Percentiles rank a stretch among this genome's conserved stretches.
Conservation (phyloP, 495 filamentous ascomycete genomes). For the Annulohypoxylon moriforme region DNA sequence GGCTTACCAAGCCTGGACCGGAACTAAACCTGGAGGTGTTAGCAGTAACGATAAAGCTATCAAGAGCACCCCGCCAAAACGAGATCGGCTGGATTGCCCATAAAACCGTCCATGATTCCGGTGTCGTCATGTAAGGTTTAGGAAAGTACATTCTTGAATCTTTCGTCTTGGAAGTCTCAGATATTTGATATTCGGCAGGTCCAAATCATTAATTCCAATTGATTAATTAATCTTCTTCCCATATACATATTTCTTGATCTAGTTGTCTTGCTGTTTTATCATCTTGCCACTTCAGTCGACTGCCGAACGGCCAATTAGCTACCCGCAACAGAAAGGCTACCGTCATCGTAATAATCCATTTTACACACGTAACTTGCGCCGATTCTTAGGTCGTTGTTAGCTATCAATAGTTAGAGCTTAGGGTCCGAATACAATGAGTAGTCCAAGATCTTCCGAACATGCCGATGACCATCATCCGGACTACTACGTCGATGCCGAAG, state of each 20-base stretch:
- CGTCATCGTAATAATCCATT: neutral
- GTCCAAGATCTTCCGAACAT: constrained; percentile 37
- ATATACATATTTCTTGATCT: neutral
- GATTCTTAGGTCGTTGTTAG: neutral
- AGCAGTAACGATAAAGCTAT: constrained; percentile 17
- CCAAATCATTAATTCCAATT: neutral
- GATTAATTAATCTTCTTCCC: neutral
- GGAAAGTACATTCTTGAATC: neutral
- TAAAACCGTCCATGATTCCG: constrained; percentile 15
- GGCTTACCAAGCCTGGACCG: neutral
- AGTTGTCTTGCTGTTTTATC: neutral
- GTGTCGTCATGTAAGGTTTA: constrained; percentile 38
- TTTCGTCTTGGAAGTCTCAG: neutral
- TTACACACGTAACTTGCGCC: neutral
- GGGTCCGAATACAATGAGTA: constrained; percentile 37
- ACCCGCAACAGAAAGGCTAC: neutral
- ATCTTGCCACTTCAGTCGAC: neutral
- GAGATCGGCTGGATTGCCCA: neutral
- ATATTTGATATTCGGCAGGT: constrained; percentile 14
- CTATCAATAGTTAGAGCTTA: neutral
- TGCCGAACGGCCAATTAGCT: neutral
- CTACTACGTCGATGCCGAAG: constrained; percentile 46
- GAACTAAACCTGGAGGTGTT: neutral
- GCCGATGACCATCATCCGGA: constrained; percentile 28
- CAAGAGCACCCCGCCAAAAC: constrained; percentile 20